Evolutionary conservation across 116 monocot genomes (phyloP).

Genomic region (Posidonia oceanica): DNA sequence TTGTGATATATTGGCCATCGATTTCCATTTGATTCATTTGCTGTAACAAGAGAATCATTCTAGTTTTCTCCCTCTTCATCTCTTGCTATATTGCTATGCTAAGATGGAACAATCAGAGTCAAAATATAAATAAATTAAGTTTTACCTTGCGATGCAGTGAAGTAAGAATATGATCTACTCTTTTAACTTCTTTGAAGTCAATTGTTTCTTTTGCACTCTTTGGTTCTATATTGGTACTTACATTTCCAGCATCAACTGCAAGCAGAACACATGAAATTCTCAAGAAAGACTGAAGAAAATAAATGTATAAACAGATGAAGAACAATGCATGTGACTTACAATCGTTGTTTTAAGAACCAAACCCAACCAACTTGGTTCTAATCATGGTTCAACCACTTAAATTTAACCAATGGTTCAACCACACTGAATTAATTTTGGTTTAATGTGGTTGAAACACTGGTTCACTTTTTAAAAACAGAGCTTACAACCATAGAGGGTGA

Average conservation of each 20-base stretch:
- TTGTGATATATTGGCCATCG: no score
- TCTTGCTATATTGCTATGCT: neutral
- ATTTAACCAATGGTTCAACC: neutral
- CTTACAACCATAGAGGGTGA: no score
- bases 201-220: constrained; percentile 65
- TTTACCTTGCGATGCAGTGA: constrained; percentile 63
- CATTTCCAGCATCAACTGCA: constrained; percentile 67
- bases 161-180: constrained; percentile 86
- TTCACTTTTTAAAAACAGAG: no score
- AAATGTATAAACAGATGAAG: no score
- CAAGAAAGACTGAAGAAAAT: no score
- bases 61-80: neutral
- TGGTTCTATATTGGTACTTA: constrained; percentile 33
- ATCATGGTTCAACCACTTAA: neutral
- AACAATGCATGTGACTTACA: no score
- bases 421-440: neutral
- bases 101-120: neutral
- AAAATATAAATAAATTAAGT: neutral
- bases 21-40: no score
- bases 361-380: no score
- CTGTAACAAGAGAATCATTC: no score
- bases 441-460: no score
- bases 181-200: constrained; percentile 84
- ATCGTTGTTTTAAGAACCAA: no score
- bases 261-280: neutral